phyloP scores from a whole-genome alignment of 2,329 filamentous ascomycete genomes.

The Scedosporium dehoogii region DNA sequence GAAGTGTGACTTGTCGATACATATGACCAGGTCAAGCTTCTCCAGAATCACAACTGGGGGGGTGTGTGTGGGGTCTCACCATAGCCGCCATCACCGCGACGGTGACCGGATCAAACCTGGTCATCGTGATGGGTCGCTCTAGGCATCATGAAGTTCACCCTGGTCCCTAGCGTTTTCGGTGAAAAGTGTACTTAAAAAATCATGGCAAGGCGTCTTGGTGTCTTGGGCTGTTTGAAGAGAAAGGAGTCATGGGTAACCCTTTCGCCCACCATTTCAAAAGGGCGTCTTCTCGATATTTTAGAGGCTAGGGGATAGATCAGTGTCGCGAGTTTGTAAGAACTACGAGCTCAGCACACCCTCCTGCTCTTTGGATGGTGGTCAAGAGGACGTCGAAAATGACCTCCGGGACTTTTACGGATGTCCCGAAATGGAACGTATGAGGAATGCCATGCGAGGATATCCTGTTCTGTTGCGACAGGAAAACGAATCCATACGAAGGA shows the following conservation, averaged over 20 bases:
- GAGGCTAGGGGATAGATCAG: neutral
- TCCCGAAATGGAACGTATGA: neutral
- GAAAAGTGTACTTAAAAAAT: too few species aligned
- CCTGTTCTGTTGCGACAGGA: neutral
- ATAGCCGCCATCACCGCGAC: neutral
- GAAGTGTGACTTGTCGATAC: constrained; percentile 3
- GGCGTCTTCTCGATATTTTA: neutral
- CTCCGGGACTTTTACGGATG: neutral
- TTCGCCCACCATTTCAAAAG: neutral
- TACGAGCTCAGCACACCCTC: neutral
- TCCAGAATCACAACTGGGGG: neutral
- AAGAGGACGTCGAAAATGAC: neutral
- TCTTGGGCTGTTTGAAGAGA: neutral
- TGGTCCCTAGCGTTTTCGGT: too few species aligned
- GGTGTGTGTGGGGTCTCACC: constrained; percentile 3
- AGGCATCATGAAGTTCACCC: too few species aligned
- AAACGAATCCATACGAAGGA: neutral
- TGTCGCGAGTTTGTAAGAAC: neutral
- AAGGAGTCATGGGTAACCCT: neutral
- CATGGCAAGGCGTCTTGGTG: neutral
- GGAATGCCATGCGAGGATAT: neutral
- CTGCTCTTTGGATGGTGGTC: neutral
- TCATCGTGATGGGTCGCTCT: too few species aligned
- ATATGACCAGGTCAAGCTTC: constrained; percentile 1
- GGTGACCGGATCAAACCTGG: neutral